A percentile compares a stretch with the other conserved stretches of the same genome.
These are phyloP conservation scores for Brassica rapa DNA, from an alignment of 345 rosid genomes.

Conservation along the genomic window DNA sequence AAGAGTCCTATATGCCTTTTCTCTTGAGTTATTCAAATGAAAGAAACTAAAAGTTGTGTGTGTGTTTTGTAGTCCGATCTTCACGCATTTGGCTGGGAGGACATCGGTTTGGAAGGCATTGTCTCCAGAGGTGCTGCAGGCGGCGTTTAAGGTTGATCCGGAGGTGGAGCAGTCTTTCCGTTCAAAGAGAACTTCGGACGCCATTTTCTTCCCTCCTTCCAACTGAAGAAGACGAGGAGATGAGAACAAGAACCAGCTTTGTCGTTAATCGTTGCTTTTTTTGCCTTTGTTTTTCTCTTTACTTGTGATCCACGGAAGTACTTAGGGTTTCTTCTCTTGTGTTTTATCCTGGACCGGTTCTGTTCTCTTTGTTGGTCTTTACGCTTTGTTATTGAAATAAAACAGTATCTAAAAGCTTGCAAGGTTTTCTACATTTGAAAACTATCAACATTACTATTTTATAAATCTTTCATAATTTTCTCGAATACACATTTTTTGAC, in stretches of 20 bases:
- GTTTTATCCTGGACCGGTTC: not conserved
- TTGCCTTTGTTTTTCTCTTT: not conserved
- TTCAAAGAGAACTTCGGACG: not conserved
- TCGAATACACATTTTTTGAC: not conserved
- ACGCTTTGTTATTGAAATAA: not conserved
- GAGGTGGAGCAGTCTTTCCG: not conserved
- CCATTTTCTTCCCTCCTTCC: not conserved
- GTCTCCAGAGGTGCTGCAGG: not conserved
- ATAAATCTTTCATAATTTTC: not conserved
- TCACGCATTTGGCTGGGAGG: not conserved
- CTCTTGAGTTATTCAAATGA: not conserved
- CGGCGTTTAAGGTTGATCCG: not conserved
- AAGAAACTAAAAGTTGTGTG: not conserved
- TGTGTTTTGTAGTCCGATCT: not conserved
- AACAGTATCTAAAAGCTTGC: not conserved
- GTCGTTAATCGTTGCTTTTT: not conserved
- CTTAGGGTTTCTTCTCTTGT: not conserved
- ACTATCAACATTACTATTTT: not conserved
- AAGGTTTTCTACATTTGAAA: not conserved
- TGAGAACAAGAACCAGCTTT: not conserved
- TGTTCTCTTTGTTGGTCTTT: constrained; percentile 22
- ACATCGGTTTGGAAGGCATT: not conserved
- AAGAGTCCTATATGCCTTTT: not conserved
- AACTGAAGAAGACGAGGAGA: not conserved
- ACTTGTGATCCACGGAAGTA: constrained; percentile 12